phyloP scores from a whole-genome alignment of 306 rosid species.

The Amphicarpaea edgeworthii region DNA sequence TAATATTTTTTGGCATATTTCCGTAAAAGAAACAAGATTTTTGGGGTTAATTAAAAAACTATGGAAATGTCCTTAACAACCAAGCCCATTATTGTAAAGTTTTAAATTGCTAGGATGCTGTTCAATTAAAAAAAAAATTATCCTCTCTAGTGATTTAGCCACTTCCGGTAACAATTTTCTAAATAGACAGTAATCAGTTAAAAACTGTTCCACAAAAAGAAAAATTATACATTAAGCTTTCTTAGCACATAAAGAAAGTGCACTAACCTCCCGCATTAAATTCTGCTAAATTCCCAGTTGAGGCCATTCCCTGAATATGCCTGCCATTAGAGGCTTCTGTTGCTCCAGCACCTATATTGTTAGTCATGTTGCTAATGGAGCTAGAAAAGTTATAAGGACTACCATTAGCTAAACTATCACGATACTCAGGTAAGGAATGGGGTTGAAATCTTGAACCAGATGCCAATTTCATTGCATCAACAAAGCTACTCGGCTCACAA shows the following conservation, averaged over 20 bases:
- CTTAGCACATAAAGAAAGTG: neutral
- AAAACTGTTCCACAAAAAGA: conserved; percentile 17
- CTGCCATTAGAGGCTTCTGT: conserved; percentile 58
- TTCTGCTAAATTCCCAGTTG: conserved; percentile 58
- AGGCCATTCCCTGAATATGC: conserved; percentile 54
- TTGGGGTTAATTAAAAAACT: neutral
- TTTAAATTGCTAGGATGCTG: conserved; percentile 10
- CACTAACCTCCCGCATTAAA: conserved; percentile 60
- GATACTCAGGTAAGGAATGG: conserved; percentile 72
- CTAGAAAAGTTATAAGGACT: conserved; percentile 54
- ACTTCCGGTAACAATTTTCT: neutral
- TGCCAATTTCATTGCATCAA: conserved; percentile 60
- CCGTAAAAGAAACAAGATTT: conserved; percentile 3
- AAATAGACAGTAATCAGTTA: conserved; percentile 28
- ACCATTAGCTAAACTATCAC: conserved; percentile 60
- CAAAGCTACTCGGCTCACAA: conserved; percentile 53
- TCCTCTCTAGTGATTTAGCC: neutral
- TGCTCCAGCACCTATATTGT: conserved; percentile 53
- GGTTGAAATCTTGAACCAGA: conserved; percentile 63
- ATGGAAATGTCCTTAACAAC: neutral
- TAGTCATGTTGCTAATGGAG: conserved; percentile 49
- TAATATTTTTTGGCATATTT: neutral
- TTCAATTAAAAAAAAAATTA: conserved; percentile 27
- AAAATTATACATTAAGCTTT: conserved; percentile 29
- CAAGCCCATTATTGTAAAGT: conserved; percentile 8